phyloP scores from a whole-genome alignment of 768 basidiomycete genomes.

The Glaciozyma martinii region DNA sequence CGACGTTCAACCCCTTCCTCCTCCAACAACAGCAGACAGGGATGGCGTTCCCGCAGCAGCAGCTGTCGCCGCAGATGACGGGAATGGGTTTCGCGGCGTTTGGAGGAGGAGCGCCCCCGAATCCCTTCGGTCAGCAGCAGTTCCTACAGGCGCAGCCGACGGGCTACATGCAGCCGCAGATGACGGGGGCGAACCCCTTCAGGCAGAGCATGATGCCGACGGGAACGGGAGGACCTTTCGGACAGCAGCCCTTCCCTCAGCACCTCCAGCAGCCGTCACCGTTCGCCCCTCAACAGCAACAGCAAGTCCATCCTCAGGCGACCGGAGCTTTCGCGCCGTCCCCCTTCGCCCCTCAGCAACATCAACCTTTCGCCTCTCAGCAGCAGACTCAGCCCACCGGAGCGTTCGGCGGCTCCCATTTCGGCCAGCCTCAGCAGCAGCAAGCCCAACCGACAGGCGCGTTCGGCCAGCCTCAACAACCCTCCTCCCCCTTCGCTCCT shows the following conservation, averaged over 20 bases:
- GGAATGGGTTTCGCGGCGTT: neutral
- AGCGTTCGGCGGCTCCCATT: conserved; percentile 3
- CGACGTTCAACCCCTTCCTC: conserved; percentile 66
- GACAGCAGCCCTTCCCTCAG: neutral
- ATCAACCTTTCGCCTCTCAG: conserved; percentile 26
- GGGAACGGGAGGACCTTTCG: conserved; percentile 1
- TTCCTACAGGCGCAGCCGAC: conserved; percentile 50
- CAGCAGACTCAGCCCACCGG: conserved; percentile 2
- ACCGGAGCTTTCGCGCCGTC: conserved; percentile 15
- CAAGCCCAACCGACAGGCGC: conserved; percentile 30
- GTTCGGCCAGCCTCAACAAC: conserved; percentile 6
- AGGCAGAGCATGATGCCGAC: conserved; percentile 40
- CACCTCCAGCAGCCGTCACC: neutral
- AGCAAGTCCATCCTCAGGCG: conserved; percentile 13
- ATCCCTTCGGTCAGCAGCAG: conserved; percentile 34
- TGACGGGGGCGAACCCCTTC: conserved; percentile 44
- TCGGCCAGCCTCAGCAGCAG: conserved; percentile 29
- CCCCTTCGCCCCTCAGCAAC: conserved; percentile 14
- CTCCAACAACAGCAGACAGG: conserved; percentile 47
- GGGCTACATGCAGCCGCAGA: conserved; percentile 52
- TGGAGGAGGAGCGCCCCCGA: conserved; percentile 34
- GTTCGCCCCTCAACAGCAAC: conserved; percentile 18
- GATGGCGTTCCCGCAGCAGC: conserved; percentile 41
- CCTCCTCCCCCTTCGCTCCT: neutral
- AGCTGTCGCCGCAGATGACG: conserved; percentile 35